A percentile compares a stretch with the other conserved stretches of the same genome.
Conservation (phyloP, 2,329 filamentous ascomycete species). For the Pestalotiopsis sp. region DNA sequence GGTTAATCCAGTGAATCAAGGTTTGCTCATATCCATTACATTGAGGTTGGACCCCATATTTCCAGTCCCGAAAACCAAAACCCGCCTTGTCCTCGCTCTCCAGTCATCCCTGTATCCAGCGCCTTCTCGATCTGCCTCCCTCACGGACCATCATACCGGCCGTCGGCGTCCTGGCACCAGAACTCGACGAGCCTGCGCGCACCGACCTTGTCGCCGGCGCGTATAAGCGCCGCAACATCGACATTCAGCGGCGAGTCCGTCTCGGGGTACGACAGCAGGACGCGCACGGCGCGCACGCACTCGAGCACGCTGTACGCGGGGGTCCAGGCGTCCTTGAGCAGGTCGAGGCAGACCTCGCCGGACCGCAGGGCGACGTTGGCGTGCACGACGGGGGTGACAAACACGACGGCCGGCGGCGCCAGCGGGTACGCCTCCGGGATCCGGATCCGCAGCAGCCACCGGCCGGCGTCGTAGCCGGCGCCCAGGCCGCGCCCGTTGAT, state of each 20-base stretch:
- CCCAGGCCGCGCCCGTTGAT: slow-evolving; percentile 61
- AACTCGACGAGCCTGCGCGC: slow-evolving; percentile 72
- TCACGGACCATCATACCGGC: slow-evolving; percentile 47
- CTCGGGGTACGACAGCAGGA: slow-evolving; percentile 70
- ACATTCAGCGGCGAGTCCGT: slow-evolving; percentile 78
- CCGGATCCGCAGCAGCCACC: slow-evolving; percentile 79
- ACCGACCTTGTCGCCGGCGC: slow-evolving; percentile 68
- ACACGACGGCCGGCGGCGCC: slow-evolving; percentile 74
- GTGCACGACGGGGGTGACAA: slow-evolving; percentile 84
- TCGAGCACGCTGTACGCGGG: slow-evolving; percentile 81
- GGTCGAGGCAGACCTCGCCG: slow-evolving; percentile 92
- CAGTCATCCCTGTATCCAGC: too few relatives aligned
- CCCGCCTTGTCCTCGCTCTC: too few relatives aligned
- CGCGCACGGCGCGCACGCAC: slow-evolving; percentile 72
- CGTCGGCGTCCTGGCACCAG: slow-evolving; percentile 57
- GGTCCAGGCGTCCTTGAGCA: slow-evolving; percentile 80
- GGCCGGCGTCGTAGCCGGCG: slow-evolving; percentile 65
- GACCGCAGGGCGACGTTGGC: slow-evolving; percentile 72
- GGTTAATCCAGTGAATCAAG: too few relatives aligned
- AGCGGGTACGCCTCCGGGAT: slow-evolving; percentile 81
- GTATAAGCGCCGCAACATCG: slow-evolving; percentile 72
- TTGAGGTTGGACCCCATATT: too few relatives aligned
- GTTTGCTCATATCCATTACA: too few relatives aligned
- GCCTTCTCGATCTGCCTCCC: not conserved
- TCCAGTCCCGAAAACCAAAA: too few relatives aligned